phyloP scores from a whole-genome alignment of 73 alveolate genomes.

The Paramecium primaurelia region DNA sequence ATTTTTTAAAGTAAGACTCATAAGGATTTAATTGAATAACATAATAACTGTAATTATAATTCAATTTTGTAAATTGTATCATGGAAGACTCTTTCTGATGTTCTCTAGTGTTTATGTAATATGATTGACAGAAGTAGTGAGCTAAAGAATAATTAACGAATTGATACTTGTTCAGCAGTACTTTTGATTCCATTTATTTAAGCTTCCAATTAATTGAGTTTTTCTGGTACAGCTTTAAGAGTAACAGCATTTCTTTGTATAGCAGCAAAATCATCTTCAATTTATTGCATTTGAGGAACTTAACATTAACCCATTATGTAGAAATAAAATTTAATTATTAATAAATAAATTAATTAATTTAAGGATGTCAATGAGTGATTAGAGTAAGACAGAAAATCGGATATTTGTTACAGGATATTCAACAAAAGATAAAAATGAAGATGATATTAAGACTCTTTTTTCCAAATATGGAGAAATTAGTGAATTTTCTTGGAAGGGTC shows the following conservation, averaged over 20 bases:
- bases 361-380: not conserved
- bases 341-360: not conserved
- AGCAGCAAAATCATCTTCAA: not conserved
- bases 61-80: not conserved
- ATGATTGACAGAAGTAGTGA: not conserved
- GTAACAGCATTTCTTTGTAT: not conserved
- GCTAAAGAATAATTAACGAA: not conserved
- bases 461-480: not conserved
- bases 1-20: not conserved
- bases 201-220: not conserved
- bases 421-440: not conserved
- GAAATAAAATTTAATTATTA: not conserved
- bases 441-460: conserved; percentile 1
- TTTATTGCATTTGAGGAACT: not conserved
- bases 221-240: conserved; percentile 1
- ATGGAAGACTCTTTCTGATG: not conserved
- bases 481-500: conserved; percentile 49
- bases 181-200: not conserved
- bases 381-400: conserved; percentile 21
- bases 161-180: not conserved
- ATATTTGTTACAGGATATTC: conserved; percentile 25
- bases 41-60: not conserved
- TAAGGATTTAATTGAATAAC: conserved; percentile 5
- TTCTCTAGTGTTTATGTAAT: not conserved
- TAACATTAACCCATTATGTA: not conserved